phyloP scores from a whole-genome alignment of 2,329 filamentous ascomycete species.

The Trichoderma lentiforme region DNA sequence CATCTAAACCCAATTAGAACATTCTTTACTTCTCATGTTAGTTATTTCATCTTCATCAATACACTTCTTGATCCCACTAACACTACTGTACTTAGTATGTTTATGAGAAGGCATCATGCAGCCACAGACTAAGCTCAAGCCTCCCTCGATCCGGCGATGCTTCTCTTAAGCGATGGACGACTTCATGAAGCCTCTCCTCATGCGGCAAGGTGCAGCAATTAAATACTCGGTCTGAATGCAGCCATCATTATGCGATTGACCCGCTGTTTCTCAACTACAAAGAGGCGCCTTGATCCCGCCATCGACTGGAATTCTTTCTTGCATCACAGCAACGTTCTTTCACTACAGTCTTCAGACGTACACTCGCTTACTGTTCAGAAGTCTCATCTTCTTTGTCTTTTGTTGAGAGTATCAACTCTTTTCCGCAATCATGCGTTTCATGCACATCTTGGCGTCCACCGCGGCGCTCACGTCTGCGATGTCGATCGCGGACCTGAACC shows the following conservation, averaged over 20 bases:
- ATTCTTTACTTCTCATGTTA: neutral
- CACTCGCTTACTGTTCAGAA: slow-evolving; percentile 1
- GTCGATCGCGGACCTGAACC: slow-evolving; percentile 27
- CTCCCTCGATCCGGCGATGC: slow-evolving; percentile 13
- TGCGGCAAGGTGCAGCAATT: neutral
- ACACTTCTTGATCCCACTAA: neutral
- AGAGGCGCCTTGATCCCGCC: slow-evolving; percentile 18
- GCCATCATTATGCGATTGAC: neutral
- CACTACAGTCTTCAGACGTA: neutral
- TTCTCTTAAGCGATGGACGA: neutral
- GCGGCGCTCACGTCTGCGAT: slow-evolving; percentile 33
- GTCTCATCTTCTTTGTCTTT: slow-evolving; percentile 17
- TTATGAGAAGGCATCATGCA: neutral
- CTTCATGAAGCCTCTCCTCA: slow-evolving; percentile 5
- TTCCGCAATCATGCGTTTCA: slow-evolving; percentile 35
- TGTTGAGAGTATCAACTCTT: slow-evolving; percentile 6
- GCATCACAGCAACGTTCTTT: neutral
- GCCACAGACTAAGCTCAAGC: neutral
- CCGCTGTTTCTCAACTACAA: slow-evolving; percentile 20
- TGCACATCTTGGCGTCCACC: slow-evolving; percentile 31
- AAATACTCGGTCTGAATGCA: slow-evolving; percentile 14
- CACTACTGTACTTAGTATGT: neutral
- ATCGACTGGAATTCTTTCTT: neutral
- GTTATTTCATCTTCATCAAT: neutral
- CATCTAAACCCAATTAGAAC: neutral